A percentile compares a stretch with the other conserved stretches of the same genome.
Conservation (phyloP, 2,329 filamentous ascomycete species). For the Oidium heveae region DNA sequence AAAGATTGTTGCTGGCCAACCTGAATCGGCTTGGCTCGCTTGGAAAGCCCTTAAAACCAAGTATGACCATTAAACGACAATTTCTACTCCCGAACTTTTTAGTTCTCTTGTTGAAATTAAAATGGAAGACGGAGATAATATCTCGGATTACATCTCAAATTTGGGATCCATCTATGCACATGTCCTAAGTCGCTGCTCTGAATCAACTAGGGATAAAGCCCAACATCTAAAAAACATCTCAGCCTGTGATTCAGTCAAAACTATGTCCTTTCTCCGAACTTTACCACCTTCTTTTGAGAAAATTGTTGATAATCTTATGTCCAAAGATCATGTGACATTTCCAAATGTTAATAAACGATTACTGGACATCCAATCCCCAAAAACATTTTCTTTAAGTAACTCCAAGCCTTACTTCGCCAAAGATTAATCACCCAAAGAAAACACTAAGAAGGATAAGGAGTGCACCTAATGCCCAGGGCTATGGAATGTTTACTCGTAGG, state of each 20-base stretch:
- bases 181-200: neutral
- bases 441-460: neutral
- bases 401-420: neutral
- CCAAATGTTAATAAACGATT: neutral
- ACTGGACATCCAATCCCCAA: neutral
- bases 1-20: neutral
- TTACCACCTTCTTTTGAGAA: neutral
- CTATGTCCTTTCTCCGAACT: conserved; percentile 1
- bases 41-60: neutral
- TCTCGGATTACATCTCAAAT: neutral
- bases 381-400: neutral
- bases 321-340: neutral
- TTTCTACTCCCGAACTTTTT: neutral
- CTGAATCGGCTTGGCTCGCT: neutral
- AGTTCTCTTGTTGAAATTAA: neutral
- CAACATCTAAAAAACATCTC: neutral
- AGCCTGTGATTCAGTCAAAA: conserved; percentile 1
- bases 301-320: conserved; percentile 1
- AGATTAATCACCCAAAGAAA: neutral
- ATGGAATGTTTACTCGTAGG: neutral
- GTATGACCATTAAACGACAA: neutral
- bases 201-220: neutral
- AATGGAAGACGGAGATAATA: neutral
- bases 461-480: neutral
- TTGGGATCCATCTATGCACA: neutral